phyloP scores from a whole-genome alignment of 768 basidiomycete genomes.

The Tylopilus felleus region DNA sequence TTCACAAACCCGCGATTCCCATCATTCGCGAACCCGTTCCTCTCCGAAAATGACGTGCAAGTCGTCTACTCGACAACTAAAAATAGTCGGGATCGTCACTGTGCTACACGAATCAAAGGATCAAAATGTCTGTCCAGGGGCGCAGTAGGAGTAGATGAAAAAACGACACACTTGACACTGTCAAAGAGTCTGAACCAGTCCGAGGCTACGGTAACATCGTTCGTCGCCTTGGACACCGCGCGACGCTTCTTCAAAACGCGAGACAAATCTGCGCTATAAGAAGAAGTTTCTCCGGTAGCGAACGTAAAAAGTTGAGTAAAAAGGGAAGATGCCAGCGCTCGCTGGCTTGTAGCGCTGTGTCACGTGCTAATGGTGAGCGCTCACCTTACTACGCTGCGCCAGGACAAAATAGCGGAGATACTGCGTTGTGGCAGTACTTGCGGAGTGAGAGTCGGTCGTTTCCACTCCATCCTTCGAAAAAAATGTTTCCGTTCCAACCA shows the following conservation, averaged over 20 bases:
- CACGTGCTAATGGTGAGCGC: conserved; percentile 46
- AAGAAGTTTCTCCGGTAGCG: conserved; percentile 52
- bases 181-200: conserved; percentile 56
- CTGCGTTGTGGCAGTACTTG: too few relatives aligned
- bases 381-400: not conserved
- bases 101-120: conserved; percentile 38
- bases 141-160: not conserved
- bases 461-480: too few relatives aligned
- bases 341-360: conserved; percentile 46
- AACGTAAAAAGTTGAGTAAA: conserved; percentile 57
- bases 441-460: too few relatives aligned
- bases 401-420: not conserved
- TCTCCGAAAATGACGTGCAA: conserved; percentile 56
- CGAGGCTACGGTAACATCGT: conserved; percentile 54
- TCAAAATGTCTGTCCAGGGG: not conserved
- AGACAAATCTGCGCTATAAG: conserved; percentile 60
- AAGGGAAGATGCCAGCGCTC: conserved; percentile 46
- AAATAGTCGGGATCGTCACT: conserved; percentile 48
- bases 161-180: conserved; percentile 54
- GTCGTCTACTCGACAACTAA: conserved; percentile 51
- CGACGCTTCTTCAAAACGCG: conserved; percentile 58
- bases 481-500: too few relatives aligned
- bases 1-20: conserved; percentile 58
- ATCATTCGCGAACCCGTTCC: conserved; percentile 67
- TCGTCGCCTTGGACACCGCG: conserved; percentile 47